Conservation (phyloP, 345 rosid species). For the Gossypium ekmanianum region DNA sequence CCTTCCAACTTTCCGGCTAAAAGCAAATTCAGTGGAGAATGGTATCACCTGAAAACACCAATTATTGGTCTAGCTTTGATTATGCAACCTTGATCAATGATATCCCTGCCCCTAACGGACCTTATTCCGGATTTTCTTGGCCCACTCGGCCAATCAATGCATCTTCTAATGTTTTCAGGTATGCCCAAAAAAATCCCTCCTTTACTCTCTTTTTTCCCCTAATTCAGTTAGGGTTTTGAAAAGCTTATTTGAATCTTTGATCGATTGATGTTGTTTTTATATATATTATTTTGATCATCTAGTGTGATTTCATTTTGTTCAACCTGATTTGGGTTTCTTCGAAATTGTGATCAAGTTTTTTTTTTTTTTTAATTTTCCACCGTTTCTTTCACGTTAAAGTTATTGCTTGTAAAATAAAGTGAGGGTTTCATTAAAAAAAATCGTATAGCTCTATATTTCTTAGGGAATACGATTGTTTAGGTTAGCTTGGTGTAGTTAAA, state of each 20-base stretch:
- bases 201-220: background rate
- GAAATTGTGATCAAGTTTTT: slow-evolving; percentile 3
- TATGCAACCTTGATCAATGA: slow-evolving; percentile 72
- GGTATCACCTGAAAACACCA: slow-evolving; percentile 69
- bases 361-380: background rate
- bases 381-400: background rate
- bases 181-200: background rate
- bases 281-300: background rate
- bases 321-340: background rate
- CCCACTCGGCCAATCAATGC: slow-evolving; percentile 50
- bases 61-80: slow-evolving; percentile 41
- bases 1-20: slow-evolving; percentile 8
- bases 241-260: background rate
- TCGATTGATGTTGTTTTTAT: background rate
- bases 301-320: background rate
- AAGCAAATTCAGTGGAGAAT: slow-evolving; percentile 28
- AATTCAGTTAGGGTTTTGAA: slow-evolving; percentile 7
- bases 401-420: background rate
- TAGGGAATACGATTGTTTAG: too few species aligned
- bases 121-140: slow-evolving; percentile 70
- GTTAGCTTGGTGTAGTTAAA: background rate
- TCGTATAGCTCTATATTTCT: too few species aligned
- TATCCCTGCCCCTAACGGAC: slow-evolving; percentile 49
- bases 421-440: too few species aligned
- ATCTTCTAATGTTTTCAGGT: slow-evolving; percentile 61